Percentiles rank a stretch among this genome's conserved stretches.
These are phyloP conservation scores for Thelephora ganbajun DNA, from an alignment of 768 basidiomycete genomes.

Conservation along the genomic window DNA sequence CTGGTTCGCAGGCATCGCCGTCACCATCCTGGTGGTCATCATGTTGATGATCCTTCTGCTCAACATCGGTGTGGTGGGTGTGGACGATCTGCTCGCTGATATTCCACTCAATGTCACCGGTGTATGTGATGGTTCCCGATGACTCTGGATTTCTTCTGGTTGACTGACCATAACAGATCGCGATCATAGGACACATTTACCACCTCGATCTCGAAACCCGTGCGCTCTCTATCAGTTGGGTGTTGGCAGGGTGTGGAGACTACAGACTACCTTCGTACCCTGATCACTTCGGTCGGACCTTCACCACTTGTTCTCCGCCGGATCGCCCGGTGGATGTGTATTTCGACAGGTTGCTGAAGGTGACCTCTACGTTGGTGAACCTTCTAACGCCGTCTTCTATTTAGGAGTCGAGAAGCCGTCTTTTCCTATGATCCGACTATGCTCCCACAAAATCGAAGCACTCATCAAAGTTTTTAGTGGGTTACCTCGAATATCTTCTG, in stretches of 20 bases:
- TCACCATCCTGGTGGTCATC: too few relatives aligned
- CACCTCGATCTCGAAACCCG: conserved; percentile 8
- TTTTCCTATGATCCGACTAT: conserved; percentile 7
- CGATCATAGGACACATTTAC: conserved; percentile 11
- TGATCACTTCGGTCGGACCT: not conserved
- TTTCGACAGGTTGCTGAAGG: conserved; percentile 6
- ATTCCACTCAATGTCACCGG: too few relatives aligned
- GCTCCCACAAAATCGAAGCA: too few relatives aligned
- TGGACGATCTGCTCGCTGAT: too few relatives aligned
- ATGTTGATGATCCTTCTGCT: too few relatives aligned
- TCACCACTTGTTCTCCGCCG: conserved; percentile 4
- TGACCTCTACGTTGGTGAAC: not conserved
- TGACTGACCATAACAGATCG: conserved; percentile 2
- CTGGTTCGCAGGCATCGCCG: too few relatives aligned
- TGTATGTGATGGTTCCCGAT: too few relatives aligned
- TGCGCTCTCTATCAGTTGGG: conserved; percentile 9
- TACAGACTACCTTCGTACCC: not conserved
- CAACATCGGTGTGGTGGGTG: too few relatives aligned
- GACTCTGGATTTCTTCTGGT: too few relatives aligned
- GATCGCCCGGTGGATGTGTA: conserved; percentile 7
- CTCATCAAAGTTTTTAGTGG: not conserved
- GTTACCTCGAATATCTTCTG: not conserved
- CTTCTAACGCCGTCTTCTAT: not conserved
- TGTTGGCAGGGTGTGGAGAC: conserved; percentile 10
- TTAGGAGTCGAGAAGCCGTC: conserved; percentile 2